phyloP scores from a whole-genome alignment of 2,329 filamentous ascomycete genomes.

The Botrytis byssoidea region DNA sequence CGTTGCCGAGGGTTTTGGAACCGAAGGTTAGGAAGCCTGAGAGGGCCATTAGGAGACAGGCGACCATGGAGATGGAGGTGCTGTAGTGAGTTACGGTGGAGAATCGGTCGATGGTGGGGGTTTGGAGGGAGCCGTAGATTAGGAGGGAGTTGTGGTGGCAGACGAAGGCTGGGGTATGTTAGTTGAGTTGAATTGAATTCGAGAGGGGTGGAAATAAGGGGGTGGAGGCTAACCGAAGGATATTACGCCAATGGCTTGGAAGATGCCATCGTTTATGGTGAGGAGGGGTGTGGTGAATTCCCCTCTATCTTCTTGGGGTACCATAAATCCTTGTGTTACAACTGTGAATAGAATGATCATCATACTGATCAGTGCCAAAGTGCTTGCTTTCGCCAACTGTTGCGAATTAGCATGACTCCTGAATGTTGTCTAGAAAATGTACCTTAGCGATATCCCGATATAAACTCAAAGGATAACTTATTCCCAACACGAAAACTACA shows the following conservation, averaged over 20 bases:
- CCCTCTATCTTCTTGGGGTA: constrained; percentile 70
- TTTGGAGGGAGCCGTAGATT: constrained; percentile 93
- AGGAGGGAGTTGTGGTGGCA: constrained; percentile 93
- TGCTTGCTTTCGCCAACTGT: constrained; percentile 92
- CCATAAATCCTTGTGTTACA: constrained; percentile 75
- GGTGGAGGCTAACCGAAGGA: constrained; percentile 71
- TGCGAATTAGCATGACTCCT: neutral
- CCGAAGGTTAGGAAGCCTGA: constrained; percentile 92
- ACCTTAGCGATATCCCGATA: constrained; percentile 98
- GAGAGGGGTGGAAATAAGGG: neutral
- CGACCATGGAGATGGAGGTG: constrained; percentile 84
- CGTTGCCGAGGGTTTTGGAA: constrained; percentile 87
- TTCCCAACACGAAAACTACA: constrained; percentile 77
- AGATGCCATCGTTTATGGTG: constrained; percentile 81
- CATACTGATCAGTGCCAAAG: constrained; percentile 92
- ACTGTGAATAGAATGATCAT: constrained; percentile 83
- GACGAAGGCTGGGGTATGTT: constrained; percentile 53
- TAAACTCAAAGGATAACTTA: constrained; percentile 88
- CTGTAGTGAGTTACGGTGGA: constrained; percentile 90
- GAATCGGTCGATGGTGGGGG: constrained; percentile 94
- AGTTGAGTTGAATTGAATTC: constrained; percentile 36
- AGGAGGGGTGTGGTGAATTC: constrained; percentile 67
- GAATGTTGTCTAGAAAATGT: constrained; percentile 33
- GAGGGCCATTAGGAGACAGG: constrained; percentile 84
- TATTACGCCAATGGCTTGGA: constrained; percentile 96